Evolutionary conservation across 805 yeast species (phyloP), one percentile per base, ranked within the genome.

Genomic region (Blastobotrys parvus): DNA sequence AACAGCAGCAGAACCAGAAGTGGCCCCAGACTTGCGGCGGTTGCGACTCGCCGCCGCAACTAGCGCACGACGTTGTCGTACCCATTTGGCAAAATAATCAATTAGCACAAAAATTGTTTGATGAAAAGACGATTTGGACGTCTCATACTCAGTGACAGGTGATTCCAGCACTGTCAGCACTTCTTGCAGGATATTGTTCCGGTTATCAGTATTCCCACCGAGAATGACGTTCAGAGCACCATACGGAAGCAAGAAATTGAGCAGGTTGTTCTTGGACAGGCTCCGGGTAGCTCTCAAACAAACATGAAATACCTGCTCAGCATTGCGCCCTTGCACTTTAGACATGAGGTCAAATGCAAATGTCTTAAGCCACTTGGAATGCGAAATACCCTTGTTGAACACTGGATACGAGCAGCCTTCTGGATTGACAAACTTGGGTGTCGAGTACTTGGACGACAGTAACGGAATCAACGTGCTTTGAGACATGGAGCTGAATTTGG

Each of bases 71-170:
- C 61, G 42, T 3, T 50, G 49, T 4, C 64, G 49, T 29, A 55
- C 48, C 95, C 96, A 88, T 52, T 82, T 86, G 45, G 80, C 76
- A 48, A 88, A 76, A 55, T 88, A 87, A 55, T 92, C 97, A 21
- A 89, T 63, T 3, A 89, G 77, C 33, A 78, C 77, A 54, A 92
- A 87, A 0, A 88, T 72, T 0, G 87, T 69, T 45, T 83, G 83
- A 53, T 77, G 84, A 50, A 87, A 81, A 35, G 75, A 63, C 51
- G 34, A 29, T 4, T 20, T 13, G 17, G 35, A n/a, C 5, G 21
- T 13, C 10, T 18, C 18, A 15, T 32, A 11, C 4, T 11, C 15
- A 15, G n/a, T 20, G 35, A 32, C 18, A 15, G 35, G 35, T 15
- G 21, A 16, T 15, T 32, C 11, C 19, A 32, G 18, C 4, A 32